Evolutionary conservation across 179 eudicot genomes (phyloP).

Genomic region (Spinacia oleracea): DNA sequence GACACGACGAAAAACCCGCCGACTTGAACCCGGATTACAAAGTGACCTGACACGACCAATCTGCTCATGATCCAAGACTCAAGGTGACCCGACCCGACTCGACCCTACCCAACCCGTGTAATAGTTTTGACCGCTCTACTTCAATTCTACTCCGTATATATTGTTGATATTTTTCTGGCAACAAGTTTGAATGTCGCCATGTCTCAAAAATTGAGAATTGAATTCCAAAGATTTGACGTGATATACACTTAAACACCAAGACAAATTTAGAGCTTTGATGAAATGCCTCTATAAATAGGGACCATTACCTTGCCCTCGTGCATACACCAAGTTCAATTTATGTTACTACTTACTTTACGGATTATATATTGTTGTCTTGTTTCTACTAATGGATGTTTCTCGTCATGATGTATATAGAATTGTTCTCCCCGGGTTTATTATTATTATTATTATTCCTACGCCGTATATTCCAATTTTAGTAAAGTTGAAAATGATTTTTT

Average conservation of each 20-base stretch:
- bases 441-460: too few species aligned
- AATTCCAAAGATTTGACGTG: neutral
- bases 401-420: neutral
- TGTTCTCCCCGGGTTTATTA: neutral
- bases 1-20: too few species aligned
- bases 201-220: neutral
- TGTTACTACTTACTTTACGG: neutral
- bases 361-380: neutral
- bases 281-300: neutral
- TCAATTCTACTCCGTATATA: too few species aligned
- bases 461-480: too few species aligned
- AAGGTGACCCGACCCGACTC: too few species aligned
- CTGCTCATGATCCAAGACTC: too few species aligned
- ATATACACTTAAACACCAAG: conserved; percentile 6
- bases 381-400: neutral
- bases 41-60: too few species aligned
- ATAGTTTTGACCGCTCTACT: too few species aligned
- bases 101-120: too few species aligned
- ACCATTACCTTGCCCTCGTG: neutral
- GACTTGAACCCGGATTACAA: too few species aligned
- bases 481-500: too few species aligned
- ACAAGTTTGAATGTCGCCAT: neutral
- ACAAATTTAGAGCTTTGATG: conserved; percentile 8
- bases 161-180: neutral
- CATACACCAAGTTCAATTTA: conserved; percentile 6